Evolutionary conservation across 495 filamentous ascomycete genomes (phyloP), one percentile per base, ranked within the genome.

Genomic region (Venustampulla echinocandica): DNA sequence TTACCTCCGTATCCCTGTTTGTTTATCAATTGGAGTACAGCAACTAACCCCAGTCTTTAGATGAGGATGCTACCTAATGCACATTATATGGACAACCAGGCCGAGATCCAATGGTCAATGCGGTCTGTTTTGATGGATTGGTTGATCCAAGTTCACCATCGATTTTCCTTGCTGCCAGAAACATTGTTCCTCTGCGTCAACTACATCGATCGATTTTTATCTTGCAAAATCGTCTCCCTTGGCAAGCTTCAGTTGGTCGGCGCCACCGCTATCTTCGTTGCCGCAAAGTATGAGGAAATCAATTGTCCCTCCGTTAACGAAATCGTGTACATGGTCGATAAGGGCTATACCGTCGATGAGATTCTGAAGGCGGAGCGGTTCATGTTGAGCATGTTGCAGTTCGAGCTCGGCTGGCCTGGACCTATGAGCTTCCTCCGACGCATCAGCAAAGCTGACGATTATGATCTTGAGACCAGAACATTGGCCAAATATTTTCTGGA

Each of bases 41-140:
- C 7, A 47, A 36, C 52, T 56, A 19, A 55, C 53, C 45, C 34
- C 15, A 46, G 11, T 49, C 33, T 25, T 33, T 55, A 95, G 88
- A 76, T 76, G 49, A 75, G 74, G 33, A 82, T 97, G 76, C 66
- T 87, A 33, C 92, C 92, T 0, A 85, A 90, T 58, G 72, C 85
- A 2, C 78, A 90, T 56, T 98, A 98, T 69, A 97, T 98, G 93
- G 87, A 95, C 40, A 81, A 84, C 42, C 92, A 98, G 61, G 79
- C 81, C n/a, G 90, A 97, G 63, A 90, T 98, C 45, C 87, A 94
- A 62, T 97, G 93, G 93, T 95, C 90, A 0, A 96, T 96, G 90
- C 87, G 92, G 36, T 80, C 90, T 9, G 87, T 97, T 35, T 79
- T 98, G 43, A 94, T 97, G 82, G 93, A 97, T 62, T 98, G 92